These are phyloP conservation scores for Penicillium verhagenii DNA, from an alignment of 495 filamentous ascomycete genomes.

Conservation along the genomic window DNA sequence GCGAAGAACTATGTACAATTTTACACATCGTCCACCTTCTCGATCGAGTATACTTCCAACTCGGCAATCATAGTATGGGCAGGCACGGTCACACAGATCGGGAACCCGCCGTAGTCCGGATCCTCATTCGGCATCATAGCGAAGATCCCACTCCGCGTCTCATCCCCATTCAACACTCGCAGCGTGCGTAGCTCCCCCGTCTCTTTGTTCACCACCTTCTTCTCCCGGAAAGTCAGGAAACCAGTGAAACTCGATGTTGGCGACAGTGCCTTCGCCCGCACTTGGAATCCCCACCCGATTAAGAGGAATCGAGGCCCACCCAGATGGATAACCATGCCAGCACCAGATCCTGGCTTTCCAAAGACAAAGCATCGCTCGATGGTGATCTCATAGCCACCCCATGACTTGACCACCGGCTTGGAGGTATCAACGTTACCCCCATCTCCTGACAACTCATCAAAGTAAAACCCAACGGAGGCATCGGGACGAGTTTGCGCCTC, in stretches of 20 bases:
- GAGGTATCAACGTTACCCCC: conserved; percentile 19
- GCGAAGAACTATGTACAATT: too few relatives aligned
- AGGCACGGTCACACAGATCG: conserved; percentile 49
- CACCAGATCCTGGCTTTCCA: conserved; percentile 39
- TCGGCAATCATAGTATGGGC: conserved; percentile 49
- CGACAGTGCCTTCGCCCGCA: conserved; percentile 25
- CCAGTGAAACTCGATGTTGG: conserved; percentile 40
- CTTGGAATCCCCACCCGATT: conserved; percentile 49
- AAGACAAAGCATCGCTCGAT: conserved; percentile 50
- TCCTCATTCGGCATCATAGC: conserved; percentile 51
- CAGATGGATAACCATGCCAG: conserved; percentile 46
- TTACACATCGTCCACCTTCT: conserved; percentile 21
- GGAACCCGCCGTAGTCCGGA: conserved; percentile 51
- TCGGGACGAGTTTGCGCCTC: conserved; percentile 36
- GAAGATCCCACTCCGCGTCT: conserved; percentile 46
- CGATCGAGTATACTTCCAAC: conserved; percentile 41
- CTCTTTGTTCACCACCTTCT: conserved; percentile 31
- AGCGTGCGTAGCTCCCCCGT: conserved; percentile 35
- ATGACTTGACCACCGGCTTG: conserved; percentile 19
- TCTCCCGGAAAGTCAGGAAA: conserved; percentile 43
- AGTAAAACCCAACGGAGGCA: conserved; percentile 47
- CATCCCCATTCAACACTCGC: conserved; percentile 48
- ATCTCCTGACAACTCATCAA: conserved; percentile 36
- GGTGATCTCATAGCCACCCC: conserved; percentile 31
- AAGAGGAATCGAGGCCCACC: conserved; percentile 41